Base-by-base conservation (phyloP, 2,329 filamentous ascomycete genomes). In the Sporothrix schenckii region DNA sequence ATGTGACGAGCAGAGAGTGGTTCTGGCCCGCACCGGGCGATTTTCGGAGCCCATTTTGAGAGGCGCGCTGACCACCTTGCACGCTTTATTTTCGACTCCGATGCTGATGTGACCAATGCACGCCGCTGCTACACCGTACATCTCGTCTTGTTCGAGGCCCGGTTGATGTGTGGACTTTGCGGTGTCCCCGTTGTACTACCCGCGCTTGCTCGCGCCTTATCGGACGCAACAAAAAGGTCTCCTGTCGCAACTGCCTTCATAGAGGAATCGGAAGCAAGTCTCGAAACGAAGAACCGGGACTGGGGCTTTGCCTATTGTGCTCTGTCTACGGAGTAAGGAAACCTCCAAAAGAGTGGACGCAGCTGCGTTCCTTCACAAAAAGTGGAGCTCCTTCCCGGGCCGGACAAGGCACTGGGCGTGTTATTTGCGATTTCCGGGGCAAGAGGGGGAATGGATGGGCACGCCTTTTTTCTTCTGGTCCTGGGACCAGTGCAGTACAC, bases 401-500 rank as follows among this genome's bases (percentile, higher is more conserved):
- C 65, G 65, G 50, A 16, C 34, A 52, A 50, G 47, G 16, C 14
- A 4, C 13, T 58, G 10, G 27, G 4, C 39, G 27, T 49, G 21
- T 50, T 66, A 5, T 66, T n/a, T 52, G 50, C 44, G 9, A 30
- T 68, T 24, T 30, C 16, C 39, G 24, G 27, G 27, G 27, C 30
- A 19, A 58, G 34, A 54, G 24, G 27, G 27, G 14, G 53, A 39
- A n/a, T 10, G 19, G 53, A 58, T 58, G 54, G 30, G 54, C 30
- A 58, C 19, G 54, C 16, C 58, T 50, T 34, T 19, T 24, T 50
- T 47, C 49, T 50, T 66, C 47, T 61, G 67, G 67, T 69, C 67
- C n/a, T 39, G 47, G n/a, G 67, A 69, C 54, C 44, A 16, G 53
- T 50, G 52, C 58, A n/a, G 34, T 6, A 39, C n/a, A 52, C 56